Conservation (phyloP, 2,329 filamentous ascomycete genomes). For the Remersonia thermophila region DNA sequence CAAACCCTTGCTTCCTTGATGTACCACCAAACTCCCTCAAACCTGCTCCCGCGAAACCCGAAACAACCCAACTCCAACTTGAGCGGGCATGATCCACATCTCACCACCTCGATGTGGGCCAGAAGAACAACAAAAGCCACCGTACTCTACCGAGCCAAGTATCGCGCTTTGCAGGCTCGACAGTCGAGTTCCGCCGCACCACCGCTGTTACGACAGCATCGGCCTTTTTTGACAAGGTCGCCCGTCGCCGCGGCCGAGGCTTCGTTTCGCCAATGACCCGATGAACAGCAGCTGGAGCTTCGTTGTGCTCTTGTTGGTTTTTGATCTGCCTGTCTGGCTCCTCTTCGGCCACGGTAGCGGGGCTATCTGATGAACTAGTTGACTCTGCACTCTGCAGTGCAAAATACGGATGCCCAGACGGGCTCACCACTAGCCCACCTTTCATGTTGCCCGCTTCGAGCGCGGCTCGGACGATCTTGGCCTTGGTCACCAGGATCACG, state of each 20-base stretch:
- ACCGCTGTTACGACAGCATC: constrained; percentile 3
- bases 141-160: constrained; percentile 3
- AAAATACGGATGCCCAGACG: constrained; percentile 5
- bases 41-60: too few species aligned
- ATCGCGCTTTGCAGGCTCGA: neutral
- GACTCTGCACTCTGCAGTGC: constrained; percentile 1
- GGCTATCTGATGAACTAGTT: too few species aligned
- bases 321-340: neutral
- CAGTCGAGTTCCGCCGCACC: constrained; percentile 4
- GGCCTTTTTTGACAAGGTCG: constrained; percentile 3
- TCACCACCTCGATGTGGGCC: constrained; percentile 1
- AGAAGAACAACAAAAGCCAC: constrained; percentile 5
- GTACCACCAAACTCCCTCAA: too few species aligned
- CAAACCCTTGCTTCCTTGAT: too few species aligned
- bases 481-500: constrained; percentile 9
- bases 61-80: too few species aligned
- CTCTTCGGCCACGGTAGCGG: too few species aligned
- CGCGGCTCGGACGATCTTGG: constrained; percentile 10
- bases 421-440: constrained; percentile 2
- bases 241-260: neutral
- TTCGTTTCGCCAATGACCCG: too few species aligned
- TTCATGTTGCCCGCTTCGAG: constrained; percentile 5
- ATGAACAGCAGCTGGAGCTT: too few species aligned
- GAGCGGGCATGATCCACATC: too few species aligned
- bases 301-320: too few species aligned